These are phyloP conservation scores for Auriscalpium microsporum DNA, from an alignment of 768 basidiomycete genomes.

Conservation along the genomic window DNA sequence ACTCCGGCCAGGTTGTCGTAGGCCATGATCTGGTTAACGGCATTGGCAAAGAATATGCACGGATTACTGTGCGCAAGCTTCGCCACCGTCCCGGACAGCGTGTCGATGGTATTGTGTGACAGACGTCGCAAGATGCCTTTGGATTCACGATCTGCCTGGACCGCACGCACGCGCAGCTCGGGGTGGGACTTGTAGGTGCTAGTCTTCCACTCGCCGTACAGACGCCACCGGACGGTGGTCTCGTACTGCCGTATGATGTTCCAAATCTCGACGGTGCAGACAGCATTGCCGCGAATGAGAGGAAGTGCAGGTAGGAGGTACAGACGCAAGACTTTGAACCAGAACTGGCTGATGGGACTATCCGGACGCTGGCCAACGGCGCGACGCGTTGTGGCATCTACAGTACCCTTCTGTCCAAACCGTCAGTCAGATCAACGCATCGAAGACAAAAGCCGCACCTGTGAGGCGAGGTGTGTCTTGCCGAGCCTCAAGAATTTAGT, in stretches of 20 bases:
- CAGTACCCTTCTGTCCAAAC: slow-evolving; percentile 27
- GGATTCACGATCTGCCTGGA: slow-evolving; percentile 80
- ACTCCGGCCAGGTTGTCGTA: slow-evolving; percentile 91
- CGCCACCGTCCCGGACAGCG: slow-evolving; percentile 79
- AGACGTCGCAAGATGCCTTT: slow-evolving; percentile 86
- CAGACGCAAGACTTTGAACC: slow-evolving; percentile 72
- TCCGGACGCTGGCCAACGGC: slow-evolving; percentile 43
- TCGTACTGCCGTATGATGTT: slow-evolving; percentile 75
- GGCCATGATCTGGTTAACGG: slow-evolving; percentile 89
- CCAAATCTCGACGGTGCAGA: slow-evolving; percentile 91
- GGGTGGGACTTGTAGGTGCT: slow-evolving; percentile 64
- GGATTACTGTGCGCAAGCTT: slow-evolving; percentile 95
- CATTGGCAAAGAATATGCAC: slow-evolving; percentile 80
- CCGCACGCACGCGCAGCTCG: slow-evolving; percentile 68
- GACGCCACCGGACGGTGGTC: slow-evolving; percentile 71
- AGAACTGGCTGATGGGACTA: slow-evolving; percentile 64
- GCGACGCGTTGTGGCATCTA: slow-evolving; percentile 57
- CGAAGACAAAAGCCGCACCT: slow-evolving; percentile 29
- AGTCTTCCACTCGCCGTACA: slow-evolving; percentile 95
- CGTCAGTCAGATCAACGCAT: slow-evolving; percentile 1
- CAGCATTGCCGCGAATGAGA: slow-evolving; percentile 76
- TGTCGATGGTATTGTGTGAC: slow-evolving; percentile 74
- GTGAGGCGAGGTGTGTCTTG: slow-evolving; percentile 49
- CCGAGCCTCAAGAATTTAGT: slow-evolving; percentile 78
- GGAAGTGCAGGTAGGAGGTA: slow-evolving; percentile 85